phyloP scores from a whole-genome alignment of 768 basidiomycete species.

The Lactarius evosmus region DNA sequence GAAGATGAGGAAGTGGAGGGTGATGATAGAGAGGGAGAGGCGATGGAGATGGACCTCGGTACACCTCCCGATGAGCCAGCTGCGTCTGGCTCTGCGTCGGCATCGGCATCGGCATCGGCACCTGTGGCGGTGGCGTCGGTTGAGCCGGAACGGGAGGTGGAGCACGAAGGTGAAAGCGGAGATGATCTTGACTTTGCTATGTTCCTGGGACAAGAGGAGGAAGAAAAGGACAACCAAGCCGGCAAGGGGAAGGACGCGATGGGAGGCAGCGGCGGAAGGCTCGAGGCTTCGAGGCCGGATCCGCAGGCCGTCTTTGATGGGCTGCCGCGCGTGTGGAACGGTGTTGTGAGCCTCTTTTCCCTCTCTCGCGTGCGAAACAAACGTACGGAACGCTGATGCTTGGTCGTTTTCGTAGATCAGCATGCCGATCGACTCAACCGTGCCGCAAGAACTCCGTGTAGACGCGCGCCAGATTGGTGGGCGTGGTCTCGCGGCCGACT shows the following conservation, averaged over 20 bases:
- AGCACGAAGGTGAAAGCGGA: slow-evolving; percentile 53
- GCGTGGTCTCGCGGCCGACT: slow-evolving; percentile 51
- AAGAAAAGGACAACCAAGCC: slow-evolving; percentile 33
- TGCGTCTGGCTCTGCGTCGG: too few relatives aligned
- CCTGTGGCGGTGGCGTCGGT: neutral
- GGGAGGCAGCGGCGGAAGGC: neutral
- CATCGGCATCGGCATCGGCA: neutral
- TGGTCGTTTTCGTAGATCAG: slow-evolving; percentile 48
- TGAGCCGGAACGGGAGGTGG: slow-evolving; percentile 21
- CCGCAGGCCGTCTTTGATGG: slow-evolving; percentile 47
- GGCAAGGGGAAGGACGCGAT: slow-evolving; percentile 10
- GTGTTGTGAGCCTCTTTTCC: slow-evolving; percentile 51
- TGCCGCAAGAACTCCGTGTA: slow-evolving; percentile 63
- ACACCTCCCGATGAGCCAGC: slow-evolving; percentile 14
- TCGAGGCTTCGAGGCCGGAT: slow-evolving; percentile 16
- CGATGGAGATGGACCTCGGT: slow-evolving; percentile 9
- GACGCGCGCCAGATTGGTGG: slow-evolving; percentile 81
- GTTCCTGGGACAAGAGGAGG: slow-evolving; percentile 59
- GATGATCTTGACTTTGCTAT: slow-evolving; percentile 73
- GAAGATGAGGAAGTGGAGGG: slow-evolving; percentile 62
- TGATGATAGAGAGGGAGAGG: neutral
- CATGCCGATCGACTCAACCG: slow-evolving; percentile 75
- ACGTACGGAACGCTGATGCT: slow-evolving; percentile 29
- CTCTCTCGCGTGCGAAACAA: neutral
- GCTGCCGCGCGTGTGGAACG: slow-evolving; percentile 66